Evolutionary conservation across 805 yeast genomes (phyloP).

Genomic region (Yarrowia sp.): DNA sequence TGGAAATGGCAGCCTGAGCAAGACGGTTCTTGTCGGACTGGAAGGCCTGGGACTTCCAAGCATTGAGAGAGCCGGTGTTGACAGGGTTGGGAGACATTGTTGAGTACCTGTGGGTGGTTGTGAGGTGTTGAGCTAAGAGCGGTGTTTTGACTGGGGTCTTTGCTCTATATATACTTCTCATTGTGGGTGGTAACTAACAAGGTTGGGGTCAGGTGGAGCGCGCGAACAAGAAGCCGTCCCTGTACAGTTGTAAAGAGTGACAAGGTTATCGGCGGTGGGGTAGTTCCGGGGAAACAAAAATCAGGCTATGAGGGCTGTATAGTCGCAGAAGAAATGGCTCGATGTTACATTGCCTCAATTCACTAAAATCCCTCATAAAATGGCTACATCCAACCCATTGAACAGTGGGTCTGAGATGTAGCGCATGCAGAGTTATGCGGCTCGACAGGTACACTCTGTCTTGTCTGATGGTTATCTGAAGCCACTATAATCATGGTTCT

Average conservation of each 20-base stretch:
- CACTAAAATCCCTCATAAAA: too few species aligned
- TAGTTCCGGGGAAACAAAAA: too few species aligned
- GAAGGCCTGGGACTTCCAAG: constrained; percentile 49
- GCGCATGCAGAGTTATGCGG: too few species aligned
- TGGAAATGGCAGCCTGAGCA: constrained; percentile 54
- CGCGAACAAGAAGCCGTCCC: not conserved
- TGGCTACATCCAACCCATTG: too few species aligned
- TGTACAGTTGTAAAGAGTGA: not conserved
- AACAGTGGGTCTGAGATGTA: too few species aligned
- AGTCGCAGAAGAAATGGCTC: too few species aligned
- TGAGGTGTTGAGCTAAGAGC: not conserved
- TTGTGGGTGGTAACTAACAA: constrained; percentile 6
- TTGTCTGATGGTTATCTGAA: too few species aligned
- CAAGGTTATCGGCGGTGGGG: too few species aligned
- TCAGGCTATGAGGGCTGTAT: too few species aligned
- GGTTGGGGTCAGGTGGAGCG: not conserved
- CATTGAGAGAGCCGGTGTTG: constrained; percentile 38
- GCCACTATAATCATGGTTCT: too few species aligned
- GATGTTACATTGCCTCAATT: too few species aligned
- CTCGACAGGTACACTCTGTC: too few species aligned
- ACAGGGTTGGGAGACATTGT: constrained; percentile 39
- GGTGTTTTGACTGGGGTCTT: not conserved
- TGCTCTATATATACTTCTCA: constrained; percentile 23
- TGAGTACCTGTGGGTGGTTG: not conserved
- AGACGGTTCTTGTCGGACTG: constrained; percentile 51